Evolutionary conservation across 2,329 filamentous ascomycete genomes (phyloP), one percentile per base, ranked within the genome.

Genomic region (Phialophora verrucosa): DNA sequence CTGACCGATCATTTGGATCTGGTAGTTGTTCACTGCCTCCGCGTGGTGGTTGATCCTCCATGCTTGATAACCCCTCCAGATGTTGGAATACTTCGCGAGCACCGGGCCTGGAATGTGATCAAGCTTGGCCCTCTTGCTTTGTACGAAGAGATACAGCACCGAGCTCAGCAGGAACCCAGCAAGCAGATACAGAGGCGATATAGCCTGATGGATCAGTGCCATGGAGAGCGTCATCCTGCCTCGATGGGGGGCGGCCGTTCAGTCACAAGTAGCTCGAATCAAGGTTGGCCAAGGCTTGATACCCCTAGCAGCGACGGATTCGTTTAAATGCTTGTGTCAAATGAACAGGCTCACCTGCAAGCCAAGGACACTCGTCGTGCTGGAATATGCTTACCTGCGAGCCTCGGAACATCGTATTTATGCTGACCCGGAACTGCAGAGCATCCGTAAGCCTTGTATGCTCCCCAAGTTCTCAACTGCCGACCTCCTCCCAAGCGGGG

Each of bases 1-100:
- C 2, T 47, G 59, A 20, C 59, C 59, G 47, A 61, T 61, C 59
- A 54, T 61, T 12, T 38, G 31, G 59, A 61, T 61, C 59, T 61
- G 59, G 59, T 61, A 61, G 47, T 61, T 61, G 49, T 61, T 51
- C 44, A 61, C 59, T n/a, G 10, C 59, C 20, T 61, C 47, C 4
- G 49, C 53, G 31, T 61, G 59, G 59, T 61, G 59, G 47, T 61
- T 61, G 47, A 61, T n/a, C 17, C 49, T 23, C 59, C 59, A 61
- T 25, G 59, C 59, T 25, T 27, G 59, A 27, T 42, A 61, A 23
- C 59, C 59, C n/a, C 59, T 42, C 59, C 59, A 61, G 8, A 53
- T 25, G 10, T 61, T 53, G n/a, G 59, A 51, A 12, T 61, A 61
- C 29, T 61, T 61, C 10, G 59, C 59, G n/a, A 61, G 59, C 49